Conservation (phyloP, 495 filamentous ascomycete genomes). For the Polyplosphaeria fusca region DNA sequence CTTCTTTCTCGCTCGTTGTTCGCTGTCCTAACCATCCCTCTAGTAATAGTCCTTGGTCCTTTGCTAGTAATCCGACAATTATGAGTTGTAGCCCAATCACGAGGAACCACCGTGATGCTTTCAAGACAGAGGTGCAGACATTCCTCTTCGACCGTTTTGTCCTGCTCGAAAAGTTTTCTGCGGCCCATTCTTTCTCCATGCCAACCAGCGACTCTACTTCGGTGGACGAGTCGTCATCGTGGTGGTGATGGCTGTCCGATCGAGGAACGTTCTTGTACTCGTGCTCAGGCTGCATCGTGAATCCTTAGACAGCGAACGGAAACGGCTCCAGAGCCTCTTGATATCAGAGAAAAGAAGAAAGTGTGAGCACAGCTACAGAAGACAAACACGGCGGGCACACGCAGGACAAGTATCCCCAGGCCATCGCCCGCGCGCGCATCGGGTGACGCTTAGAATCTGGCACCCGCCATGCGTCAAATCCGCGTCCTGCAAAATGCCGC, state of each 20-base stretch:
- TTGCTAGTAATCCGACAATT: conserved; percentile 20
- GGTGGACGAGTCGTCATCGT: conserved; percentile 25
- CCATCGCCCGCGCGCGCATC: not conserved
- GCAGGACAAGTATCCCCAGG: not conserved
- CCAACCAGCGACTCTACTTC: conserved; percentile 21
- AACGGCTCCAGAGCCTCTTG: not conserved
- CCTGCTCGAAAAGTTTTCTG: conserved; percentile 4
- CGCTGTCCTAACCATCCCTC: not conserved
- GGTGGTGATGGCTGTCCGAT: conserved; percentile 4
- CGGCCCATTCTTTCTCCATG: conserved; percentile 9
- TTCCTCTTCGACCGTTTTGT: conserved; percentile 15
- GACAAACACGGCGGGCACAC: not conserved
- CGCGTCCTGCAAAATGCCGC: conserved; percentile 13
- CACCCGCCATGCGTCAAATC: conserved; percentile 13
- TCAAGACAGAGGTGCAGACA: conserved; percentile 10
- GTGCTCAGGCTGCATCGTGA: conserved; percentile 17
- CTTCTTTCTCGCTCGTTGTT: conserved; percentile 11
- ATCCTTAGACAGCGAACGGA: not conserved
- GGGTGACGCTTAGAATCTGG: no score
- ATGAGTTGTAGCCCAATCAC: conserved; percentile 19
- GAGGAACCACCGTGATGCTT: conserved; percentile 19
- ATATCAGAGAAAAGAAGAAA: not conserved
- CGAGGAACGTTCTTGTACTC: conserved; percentile 18
- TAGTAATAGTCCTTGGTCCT: conserved; percentile 13
- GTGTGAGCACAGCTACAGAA: conserved; percentile 19